A percentile compares a stretch with the other conserved stretches of the same genome.
These are phyloP conservation scores for Trichoderma citrinoviride DNA, from an alignment of 2,329 filamentous ascomycete species.

Conservation along the genomic window DNA sequence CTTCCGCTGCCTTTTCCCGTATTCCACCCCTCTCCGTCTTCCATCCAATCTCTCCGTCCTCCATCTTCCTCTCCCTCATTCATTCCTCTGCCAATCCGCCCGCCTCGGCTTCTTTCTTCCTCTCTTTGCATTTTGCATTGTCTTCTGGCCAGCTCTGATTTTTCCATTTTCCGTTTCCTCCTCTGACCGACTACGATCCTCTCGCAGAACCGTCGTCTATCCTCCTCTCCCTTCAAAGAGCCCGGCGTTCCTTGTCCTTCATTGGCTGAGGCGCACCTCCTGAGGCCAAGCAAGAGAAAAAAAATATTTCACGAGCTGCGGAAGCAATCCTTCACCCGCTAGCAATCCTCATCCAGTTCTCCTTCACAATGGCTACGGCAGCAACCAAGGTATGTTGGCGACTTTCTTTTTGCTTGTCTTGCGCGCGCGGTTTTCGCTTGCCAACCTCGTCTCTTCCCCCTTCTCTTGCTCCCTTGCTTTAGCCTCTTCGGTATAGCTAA, in stretches of 20 bases:
- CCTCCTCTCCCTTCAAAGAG: conserved; percentile 2
- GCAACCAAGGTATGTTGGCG: conserved; percentile 35
- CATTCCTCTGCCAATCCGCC: conserved; percentile 17
- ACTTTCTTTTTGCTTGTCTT: background rate
- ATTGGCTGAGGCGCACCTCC: conserved; percentile 9
- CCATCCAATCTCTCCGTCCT: conserved; percentile 4
- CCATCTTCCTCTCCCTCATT: conserved; percentile 19
- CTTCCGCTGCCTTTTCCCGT: background rate
- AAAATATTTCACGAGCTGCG: conserved; percentile 7
- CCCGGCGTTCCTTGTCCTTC: background rate
- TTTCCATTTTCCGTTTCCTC: background rate
- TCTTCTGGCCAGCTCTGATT: conserved; percentile 19
- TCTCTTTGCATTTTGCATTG: conserved; percentile 15
- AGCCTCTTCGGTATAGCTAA: conserved; percentile 23
- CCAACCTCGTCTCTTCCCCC: background rate
- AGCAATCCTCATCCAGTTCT: conserved; percentile 18
- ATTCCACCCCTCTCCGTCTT: conserved; percentile 14
- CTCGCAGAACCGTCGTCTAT: background rate
- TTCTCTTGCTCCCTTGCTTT: conserved; percentile 3
- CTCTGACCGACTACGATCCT: background rate
- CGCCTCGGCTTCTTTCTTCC: background rate
- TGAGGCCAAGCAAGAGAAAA: background rate
- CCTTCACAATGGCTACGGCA: conserved; percentile 36
- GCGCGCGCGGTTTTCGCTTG: background rate
- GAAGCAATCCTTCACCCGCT: conserved; percentile 14